A percentile compares a stretch with the other conserved stretches of the same genome.
phyloP scores from a whole-genome alignment of 257 asterid species.

The Solanum paucissectum region DNA sequence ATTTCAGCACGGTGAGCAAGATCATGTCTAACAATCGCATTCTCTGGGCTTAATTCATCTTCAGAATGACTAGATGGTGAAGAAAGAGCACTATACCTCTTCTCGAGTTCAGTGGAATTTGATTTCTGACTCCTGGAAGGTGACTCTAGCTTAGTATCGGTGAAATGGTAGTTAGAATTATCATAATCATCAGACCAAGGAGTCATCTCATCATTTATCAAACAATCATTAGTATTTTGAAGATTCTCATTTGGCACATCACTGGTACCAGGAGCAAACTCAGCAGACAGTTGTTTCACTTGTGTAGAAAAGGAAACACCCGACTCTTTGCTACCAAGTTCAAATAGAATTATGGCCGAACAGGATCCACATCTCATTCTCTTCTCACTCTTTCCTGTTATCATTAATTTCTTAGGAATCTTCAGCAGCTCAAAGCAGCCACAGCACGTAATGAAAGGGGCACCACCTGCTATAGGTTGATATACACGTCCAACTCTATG shows the following conservation, averaged over 20 bases:
- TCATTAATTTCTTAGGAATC: slow-evolving; percentile 40
- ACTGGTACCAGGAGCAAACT: slow-evolving; percentile 32
- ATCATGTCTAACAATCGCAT: slow-evolving; percentile 14
- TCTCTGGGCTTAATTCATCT: slow-evolving; percentile 35
- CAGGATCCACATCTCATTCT: slow-evolving; percentile 82
- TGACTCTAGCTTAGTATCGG: slow-evolving; percentile 16
- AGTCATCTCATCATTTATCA: slow-evolving; percentile 19
- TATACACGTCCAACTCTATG: slow-evolving; percentile 25
- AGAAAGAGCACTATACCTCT: slow-evolving; percentile 34
- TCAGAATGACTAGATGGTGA: slow-evolving; percentile 41
- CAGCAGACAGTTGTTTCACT: slow-evolving; percentile 33
- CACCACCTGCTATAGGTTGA: slow-evolving; percentile 76
- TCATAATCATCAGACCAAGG: slow-evolving; percentile 30
- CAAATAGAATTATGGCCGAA: slow-evolving; percentile 52
- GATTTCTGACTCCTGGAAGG: slow-evolving; percentile 30
- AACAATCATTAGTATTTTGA: slow-evolving; percentile 30
- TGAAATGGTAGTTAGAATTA: slow-evolving; percentile 17
- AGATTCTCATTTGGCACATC: slow-evolving; percentile 41
- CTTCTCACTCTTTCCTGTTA: slow-evolving; percentile 29
- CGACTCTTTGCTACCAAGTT: slow-evolving; percentile 41
- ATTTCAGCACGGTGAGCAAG: slow-evolving; percentile 25
- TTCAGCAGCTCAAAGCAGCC: slow-evolving; percentile 74
- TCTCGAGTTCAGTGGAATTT: slow-evolving; percentile 29
- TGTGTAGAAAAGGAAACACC: slow-evolving; percentile 37
- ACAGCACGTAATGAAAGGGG: slow-evolving; percentile 79